These are phyloP conservation scores for Talaromyces sp. DNA, from an alignment of 2,329 filamentous ascomycete genomes.

Conservation along the genomic window DNA sequence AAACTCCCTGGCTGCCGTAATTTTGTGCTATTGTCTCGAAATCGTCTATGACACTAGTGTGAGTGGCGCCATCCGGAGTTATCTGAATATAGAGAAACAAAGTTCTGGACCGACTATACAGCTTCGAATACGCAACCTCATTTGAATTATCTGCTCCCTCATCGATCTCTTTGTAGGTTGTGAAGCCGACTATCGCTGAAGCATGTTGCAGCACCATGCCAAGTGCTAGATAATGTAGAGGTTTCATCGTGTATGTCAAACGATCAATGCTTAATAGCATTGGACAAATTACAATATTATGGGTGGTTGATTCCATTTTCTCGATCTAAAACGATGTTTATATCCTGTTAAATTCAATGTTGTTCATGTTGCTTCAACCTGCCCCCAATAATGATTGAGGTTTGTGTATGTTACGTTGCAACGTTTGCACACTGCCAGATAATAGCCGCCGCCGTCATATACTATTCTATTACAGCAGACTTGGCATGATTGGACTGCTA, in stretches of 20 bases:
- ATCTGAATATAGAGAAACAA: constrained; percentile 16
- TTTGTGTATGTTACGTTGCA: background rate
- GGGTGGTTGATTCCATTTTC: background rate
- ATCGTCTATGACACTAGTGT: constrained; percentile 5
- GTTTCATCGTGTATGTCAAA: background rate
- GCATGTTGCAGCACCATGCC: background rate
- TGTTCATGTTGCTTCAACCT: background rate
- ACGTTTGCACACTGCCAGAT: background rate
- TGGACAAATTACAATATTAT: no score
- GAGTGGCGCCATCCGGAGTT: constrained; percentile 1
- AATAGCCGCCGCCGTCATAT: no score
- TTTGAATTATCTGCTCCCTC: constrained; percentile 14
- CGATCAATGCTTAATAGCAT: no score
- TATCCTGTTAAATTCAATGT: background rate
- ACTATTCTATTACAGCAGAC: background rate
- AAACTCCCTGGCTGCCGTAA: constrained; percentile 12
- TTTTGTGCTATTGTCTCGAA: constrained; percentile 11
- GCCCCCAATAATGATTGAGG: background rate
- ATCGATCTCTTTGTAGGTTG: constrained; percentile 7
- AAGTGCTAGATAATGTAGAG: background rate
- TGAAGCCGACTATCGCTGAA: constrained; percentile 8
- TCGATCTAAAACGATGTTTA: no score
- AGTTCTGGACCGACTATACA: background rate
- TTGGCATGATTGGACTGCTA: background rate
- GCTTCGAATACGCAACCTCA: background rate